These are phyloP conservation scores for Debaryomycetaceae sp. DNA, from an alignment of 1,139 yeast genomes.

Conservation along the genomic window DNA sequence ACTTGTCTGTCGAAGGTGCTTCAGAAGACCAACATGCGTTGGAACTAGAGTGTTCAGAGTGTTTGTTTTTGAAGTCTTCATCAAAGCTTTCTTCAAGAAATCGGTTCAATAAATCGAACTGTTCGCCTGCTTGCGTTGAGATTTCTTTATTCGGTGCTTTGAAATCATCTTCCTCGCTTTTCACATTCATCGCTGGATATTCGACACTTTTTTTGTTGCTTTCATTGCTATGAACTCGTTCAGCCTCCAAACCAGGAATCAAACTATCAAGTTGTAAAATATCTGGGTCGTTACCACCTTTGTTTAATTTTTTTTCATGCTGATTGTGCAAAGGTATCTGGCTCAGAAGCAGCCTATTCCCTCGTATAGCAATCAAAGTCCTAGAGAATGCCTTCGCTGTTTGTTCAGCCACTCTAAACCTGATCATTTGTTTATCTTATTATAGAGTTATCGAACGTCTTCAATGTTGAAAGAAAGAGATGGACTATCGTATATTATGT, in stretches of 20 bases:
- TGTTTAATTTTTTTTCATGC: background rate
- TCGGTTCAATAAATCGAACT: constrained; percentile 2
- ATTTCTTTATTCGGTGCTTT: no score
- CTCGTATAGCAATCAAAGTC: no score
- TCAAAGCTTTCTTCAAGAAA: constrained; percentile 2
- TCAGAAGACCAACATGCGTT: background rate
- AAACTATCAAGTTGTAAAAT: background rate
- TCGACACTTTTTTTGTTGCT: background rate
- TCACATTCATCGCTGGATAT: background rate
- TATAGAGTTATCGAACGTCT: background rate
- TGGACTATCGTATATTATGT: background rate
- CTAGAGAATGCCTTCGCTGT: no score
- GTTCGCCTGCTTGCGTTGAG: background rate
- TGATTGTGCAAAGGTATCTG: no score
- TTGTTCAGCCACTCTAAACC: background rate
- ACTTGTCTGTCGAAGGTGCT: background rate
- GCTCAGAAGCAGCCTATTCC: background rate
- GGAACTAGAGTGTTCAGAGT: background rate
- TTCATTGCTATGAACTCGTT: background rate
- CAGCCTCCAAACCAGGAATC: background rate
- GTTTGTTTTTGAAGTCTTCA: background rate
- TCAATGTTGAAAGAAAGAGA: constrained; percentile 2
- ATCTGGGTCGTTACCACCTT: background rate
- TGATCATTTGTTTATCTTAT: background rate
- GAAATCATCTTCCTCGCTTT: background rate